Evolutionary conservation across 345 rosid species (phyloP).

Genomic region (Physaria fendleri): DNA sequence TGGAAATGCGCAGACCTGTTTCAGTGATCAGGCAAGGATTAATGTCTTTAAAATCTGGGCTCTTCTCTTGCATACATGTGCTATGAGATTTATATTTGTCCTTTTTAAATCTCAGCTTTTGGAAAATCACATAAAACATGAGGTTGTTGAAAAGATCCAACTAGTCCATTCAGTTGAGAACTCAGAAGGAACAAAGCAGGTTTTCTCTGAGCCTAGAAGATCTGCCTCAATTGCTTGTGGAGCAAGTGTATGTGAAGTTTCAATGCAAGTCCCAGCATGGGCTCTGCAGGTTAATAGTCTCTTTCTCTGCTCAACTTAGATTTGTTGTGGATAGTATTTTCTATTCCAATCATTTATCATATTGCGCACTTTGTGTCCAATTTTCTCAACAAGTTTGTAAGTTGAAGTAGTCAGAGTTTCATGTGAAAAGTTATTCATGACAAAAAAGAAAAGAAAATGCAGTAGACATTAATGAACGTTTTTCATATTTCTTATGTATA

Average conservation of each 20-base stretch:
- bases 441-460: no score
- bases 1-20: constrained; percentile 97
- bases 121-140: constrained; percentile 95
- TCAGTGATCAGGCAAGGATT: constrained; percentile 86
- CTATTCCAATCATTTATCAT: not conserved
- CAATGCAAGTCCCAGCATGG: constrained; percentile 93
- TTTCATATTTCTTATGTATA: not conserved
- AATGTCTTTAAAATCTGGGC: not conserved
- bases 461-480: not conserved
- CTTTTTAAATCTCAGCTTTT: constrained; percentile 52
- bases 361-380: constrained; percentile 8
- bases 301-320: not conserved
- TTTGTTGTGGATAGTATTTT: not conserved
- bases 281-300: constrained; percentile 72
- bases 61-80: constrained; percentile 4
- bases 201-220: constrained; percentile 69
- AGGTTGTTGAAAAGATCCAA: constrained; percentile 68
- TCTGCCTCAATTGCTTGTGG: constrained; percentile 95
- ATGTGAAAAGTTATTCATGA: not conserved
- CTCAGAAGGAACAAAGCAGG: constrained; percentile 46
- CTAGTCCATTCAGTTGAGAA: constrained; percentile 60
- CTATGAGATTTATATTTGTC: constrained; percentile 4
- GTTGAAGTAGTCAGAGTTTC: not conserved
- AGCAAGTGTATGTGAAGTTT: constrained; percentile 89
- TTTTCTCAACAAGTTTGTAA: not conserved